These are phyloP conservation scores for Penicillium pulvis DNA, from an alignment of 495 filamentous ascomycete genomes.

Conservation along the genomic window DNA sequence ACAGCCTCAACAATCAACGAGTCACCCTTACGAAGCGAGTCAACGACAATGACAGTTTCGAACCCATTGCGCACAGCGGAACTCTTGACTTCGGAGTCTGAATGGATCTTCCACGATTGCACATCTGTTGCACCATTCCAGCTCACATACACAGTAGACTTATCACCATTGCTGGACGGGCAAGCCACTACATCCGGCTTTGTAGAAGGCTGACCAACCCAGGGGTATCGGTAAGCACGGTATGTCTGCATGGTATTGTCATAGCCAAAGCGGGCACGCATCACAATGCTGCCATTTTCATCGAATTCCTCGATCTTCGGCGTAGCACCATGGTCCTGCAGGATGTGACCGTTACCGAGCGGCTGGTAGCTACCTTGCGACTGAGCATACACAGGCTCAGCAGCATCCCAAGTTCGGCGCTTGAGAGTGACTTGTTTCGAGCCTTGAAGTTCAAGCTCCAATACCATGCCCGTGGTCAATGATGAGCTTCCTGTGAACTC, in stretches of 20 bases:
- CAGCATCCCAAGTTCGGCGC: constrained; percentile 24
- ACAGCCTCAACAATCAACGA: constrained; percentile 20
- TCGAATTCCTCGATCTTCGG: constrained; percentile 49
- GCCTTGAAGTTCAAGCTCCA: constrained; percentile 26
- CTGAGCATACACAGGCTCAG: constrained; percentile 31
- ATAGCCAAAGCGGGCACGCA: constrained; percentile 27
- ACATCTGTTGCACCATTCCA: constrained; percentile 41
- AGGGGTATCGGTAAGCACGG: constrained; percentile 24
- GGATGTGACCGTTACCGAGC: constrained; percentile 40
- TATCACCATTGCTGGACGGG: not conserved
- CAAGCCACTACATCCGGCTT: constrained; percentile 28
- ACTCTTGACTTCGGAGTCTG: constrained; percentile 7
- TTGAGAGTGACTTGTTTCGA: constrained; percentile 22
- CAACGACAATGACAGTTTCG: constrained; percentile 17
- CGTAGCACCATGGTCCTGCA: constrained; percentile 45
- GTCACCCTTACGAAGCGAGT: constrained; percentile 11
- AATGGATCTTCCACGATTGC: constrained; percentile 14
- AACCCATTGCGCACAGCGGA: constrained; percentile 16
- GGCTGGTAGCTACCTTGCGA: constrained; percentile 48
- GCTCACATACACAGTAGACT: constrained; percentile 29
- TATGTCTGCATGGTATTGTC: constrained; percentile 28
- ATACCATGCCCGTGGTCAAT: constrained; percentile 28
- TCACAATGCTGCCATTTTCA: constrained; percentile 18
- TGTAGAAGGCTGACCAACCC: constrained; percentile 24
- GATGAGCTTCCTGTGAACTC: constrained; percentile 16